Conservation (phyloP, 352 stramenopile genomes). For the Phytophthora constricta region DNA sequence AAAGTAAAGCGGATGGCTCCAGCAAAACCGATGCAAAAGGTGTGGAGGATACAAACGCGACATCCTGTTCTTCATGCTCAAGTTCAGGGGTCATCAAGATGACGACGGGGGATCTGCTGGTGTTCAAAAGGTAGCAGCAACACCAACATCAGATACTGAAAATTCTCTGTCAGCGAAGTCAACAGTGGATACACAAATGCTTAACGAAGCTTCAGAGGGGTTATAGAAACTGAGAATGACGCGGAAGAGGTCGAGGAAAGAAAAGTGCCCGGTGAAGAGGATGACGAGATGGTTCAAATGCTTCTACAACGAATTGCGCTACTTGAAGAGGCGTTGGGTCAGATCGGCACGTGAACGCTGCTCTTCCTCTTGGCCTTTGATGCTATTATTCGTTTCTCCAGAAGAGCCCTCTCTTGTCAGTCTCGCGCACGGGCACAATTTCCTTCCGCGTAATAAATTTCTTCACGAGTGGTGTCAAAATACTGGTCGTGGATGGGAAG, state of each 20-base stretch:
- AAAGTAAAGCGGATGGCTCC: background rate
- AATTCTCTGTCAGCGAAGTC: background rate
- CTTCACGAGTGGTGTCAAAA: conserved; percentile 69
- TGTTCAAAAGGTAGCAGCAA: background rate
- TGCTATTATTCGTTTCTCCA: conserved; percentile 54
- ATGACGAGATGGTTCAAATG: conserved; percentile 51
- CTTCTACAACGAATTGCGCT: conserved; percentile 50
- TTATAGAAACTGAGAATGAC: background rate
- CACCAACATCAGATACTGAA: background rate
- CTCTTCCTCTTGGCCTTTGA: too few species aligned
- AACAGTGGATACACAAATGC: background rate
- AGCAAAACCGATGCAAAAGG: background rate
- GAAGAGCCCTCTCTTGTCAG: conserved; percentile 57
- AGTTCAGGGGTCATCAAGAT: too few species aligned
- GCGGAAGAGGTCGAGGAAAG: conserved; percentile 26
- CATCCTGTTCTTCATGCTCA: too few species aligned
- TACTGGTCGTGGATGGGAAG: conserved; percentile 61
- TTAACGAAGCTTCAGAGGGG: background rate
- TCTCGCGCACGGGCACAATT: conserved; percentile 36
- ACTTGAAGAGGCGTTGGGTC: conserved; percentile 51
- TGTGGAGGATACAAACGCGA: background rate
- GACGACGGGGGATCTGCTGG: conserved; percentile 5
- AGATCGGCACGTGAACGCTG: conserved; percentile 31
- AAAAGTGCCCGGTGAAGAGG: conserved; percentile 22
- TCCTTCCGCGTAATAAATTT: conserved; percentile 60